Conservation (phyloP, 2,329 filamentous ascomycete species). For the Plectosphaerella cucumerina region DNA sequence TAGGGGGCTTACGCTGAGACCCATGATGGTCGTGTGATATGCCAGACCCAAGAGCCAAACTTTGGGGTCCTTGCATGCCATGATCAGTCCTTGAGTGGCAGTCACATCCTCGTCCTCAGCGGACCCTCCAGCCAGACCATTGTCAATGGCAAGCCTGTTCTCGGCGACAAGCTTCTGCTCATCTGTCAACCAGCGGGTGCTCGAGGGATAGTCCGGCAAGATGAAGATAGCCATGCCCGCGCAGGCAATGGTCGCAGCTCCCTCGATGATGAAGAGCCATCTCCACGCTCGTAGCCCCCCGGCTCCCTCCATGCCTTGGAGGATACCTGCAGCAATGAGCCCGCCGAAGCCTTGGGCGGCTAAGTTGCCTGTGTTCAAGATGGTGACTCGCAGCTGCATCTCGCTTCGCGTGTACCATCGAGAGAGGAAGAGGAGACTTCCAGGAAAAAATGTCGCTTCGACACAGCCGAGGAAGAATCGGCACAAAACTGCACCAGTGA, state of each 20-base stretch:
- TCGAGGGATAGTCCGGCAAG: constrained; percentile 60
- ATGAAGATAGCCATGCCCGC: constrained; percentile 54
- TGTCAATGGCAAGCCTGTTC: constrained; percentile 13
- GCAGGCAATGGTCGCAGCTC: constrained; percentile 44
- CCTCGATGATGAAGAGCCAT: constrained; percentile 42
- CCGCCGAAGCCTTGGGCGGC: constrained; percentile 16
- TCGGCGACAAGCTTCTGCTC: constrained; percentile 15
- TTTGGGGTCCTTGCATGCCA: constrained; percentile 14
- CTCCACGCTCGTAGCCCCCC: constrained; percentile 40
- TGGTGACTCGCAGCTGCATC: constrained; percentile 33
- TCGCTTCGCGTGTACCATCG: constrained; percentile 38
- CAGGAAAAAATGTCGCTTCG: not conserved
- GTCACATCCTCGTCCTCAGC: constrained; percentile 14
- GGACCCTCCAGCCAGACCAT: constrained; percentile 16
- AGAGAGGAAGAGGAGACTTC: constrained; percentile 40
- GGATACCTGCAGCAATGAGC: constrained; percentile 11
- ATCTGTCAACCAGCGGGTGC: constrained; percentile 15
- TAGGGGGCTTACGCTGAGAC: too few relatives aligned
- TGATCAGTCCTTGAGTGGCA: constrained; percentile 12
- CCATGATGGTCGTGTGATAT: constrained; percentile 13
- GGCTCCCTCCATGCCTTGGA: constrained; percentile 30
- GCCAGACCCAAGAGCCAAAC: constrained; percentile 15
- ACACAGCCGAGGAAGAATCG: not conserved
- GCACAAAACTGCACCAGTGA: not conserved
- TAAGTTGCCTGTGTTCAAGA: constrained; percentile 17